Conservation (phyloP, 495 filamentous ascomycete species). For the Tuber microsphaerosporum region DNA sequence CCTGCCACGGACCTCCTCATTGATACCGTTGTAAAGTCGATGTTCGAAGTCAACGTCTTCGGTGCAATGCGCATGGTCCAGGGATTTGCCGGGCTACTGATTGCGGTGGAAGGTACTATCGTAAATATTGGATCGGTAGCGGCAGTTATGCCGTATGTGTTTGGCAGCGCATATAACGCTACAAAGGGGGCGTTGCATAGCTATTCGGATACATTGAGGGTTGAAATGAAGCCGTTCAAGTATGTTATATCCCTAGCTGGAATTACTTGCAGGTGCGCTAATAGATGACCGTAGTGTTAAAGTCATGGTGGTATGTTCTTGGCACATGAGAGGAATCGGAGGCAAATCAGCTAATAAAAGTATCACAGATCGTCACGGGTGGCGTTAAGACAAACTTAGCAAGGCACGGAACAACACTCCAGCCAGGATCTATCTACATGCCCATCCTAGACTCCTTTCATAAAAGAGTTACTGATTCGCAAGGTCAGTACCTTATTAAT, state of each 20-base stretch:
- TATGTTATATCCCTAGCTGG: conserved; percentile 8
- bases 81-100: conserved; percentile 51
- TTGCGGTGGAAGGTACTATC: conserved; percentile 47
- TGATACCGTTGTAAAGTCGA: conserved; percentile 42
- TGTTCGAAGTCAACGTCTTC: conserved; percentile 55
- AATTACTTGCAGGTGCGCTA: background rate
- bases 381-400: conserved; percentile 42
- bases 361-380: conserved; percentile 40
- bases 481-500: conserved; percentile 2
- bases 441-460: conserved; percentile 29
- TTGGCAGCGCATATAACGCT: conserved; percentile 48
- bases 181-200: conserved; percentile 51
- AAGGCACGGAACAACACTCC: conserved; percentile 15
- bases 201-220: conserved; percentile 46
- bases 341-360: background rate
- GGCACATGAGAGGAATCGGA: background rate
- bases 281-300: conserved; percentile 38
- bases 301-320: conserved; percentile 41
- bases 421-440: conserved; percentile 36
- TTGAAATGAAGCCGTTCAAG: conserved; percentile 52
- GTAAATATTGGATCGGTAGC: conserved; percentile 51
- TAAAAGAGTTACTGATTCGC: conserved; percentile 15
- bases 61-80: conserved; percentile 50
- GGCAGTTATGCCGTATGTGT: conserved; percentile 46
- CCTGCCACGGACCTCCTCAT: conserved; percentile 46